phyloP scores from a whole-genome alignment of 805 yeast species.

The Naumovozyma castellii region DNA sequence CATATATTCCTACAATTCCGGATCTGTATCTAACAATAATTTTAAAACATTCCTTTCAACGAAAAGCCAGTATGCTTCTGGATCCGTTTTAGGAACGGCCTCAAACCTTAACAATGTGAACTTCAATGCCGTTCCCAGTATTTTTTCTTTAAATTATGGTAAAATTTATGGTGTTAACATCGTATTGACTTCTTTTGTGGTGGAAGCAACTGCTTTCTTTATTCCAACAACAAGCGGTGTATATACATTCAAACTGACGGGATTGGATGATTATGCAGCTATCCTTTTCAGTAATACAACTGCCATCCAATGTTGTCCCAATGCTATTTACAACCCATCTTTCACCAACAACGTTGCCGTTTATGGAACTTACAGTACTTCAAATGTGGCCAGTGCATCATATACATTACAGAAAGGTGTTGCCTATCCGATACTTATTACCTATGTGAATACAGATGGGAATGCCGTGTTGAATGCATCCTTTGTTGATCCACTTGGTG shows the following conservation, averaged over 20 bases:
- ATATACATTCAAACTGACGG: constrained; percentile 18
- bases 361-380: neutral
- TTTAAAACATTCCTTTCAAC: no score
- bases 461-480: constrained; percentile 1
- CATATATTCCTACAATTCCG: no score
- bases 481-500: constrained; percentile 4
- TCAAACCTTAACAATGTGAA: neutral
- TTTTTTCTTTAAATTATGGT: no score
- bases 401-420: constrained; percentile 2
- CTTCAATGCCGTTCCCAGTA: neutral
- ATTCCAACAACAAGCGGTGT: constrained; percentile 27
- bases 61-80: no score
- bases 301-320: neutral
- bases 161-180: neutral
- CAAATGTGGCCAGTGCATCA: neutral
- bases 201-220: constrained; percentile 24
- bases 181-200: constrained; percentile 5
- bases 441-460: constrained; percentile 7
- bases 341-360: neutral
- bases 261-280: constrained; percentile 27
- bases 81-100: no score
- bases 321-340: neutral
- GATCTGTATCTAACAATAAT: no score
- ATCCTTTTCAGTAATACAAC: neutral
- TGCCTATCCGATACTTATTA: constrained; percentile 14